Percentiles rank a stretch among this genome's conserved stretches.
Evolutionary conservation across 1,284 basidiomycete species (phyloP).

Genomic region (Rhodotorula sp.): DNA sequence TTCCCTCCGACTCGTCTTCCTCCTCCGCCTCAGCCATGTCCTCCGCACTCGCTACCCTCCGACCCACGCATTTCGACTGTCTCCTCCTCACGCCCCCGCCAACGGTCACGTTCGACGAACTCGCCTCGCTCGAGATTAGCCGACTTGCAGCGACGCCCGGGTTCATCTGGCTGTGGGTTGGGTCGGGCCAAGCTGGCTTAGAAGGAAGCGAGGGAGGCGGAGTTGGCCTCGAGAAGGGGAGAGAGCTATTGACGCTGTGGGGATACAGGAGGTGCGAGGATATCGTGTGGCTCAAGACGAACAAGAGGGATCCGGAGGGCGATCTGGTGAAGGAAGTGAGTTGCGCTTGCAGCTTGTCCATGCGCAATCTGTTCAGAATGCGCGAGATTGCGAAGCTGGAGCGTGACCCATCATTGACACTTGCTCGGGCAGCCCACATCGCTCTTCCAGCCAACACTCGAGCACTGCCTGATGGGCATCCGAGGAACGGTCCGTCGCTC

Average conservation of each 20-base stretch:
- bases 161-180: constrained; percentile 96
- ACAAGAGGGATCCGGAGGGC: constrained; percentile 51
- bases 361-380: neutral
- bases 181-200: constrained; percentile 73
- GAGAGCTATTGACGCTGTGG: constrained; percentile 89
- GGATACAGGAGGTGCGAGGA: constrained; percentile 91
- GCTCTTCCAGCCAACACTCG: constrained; percentile 80
- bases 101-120: constrained; percentile 42
- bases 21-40: constrained; percentile 43
- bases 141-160: constrained; percentile 82
- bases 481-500: constrained; percentile 91
- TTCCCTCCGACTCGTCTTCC: constrained; percentile 2
- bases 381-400: no score
- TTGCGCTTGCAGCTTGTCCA: neutral
- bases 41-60: constrained; percentile 55
- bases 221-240: constrained; percentile 77
- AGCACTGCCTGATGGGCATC: constrained; percentile 99
- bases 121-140: constrained; percentile 67
- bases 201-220: constrained; percentile 18
- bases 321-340: constrained; percentile 32
- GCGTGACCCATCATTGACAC: neutral
- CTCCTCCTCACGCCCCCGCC: constrained; percentile 90
- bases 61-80: constrained; percentile 79
- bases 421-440: constrained; percentile 22
- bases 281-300: constrained; percentile 95